These are phyloP conservation scores for Wickerhamiella alocasiicola DNA, from an alignment of 805 yeast genomes.

Conservation along the genomic window DNA sequence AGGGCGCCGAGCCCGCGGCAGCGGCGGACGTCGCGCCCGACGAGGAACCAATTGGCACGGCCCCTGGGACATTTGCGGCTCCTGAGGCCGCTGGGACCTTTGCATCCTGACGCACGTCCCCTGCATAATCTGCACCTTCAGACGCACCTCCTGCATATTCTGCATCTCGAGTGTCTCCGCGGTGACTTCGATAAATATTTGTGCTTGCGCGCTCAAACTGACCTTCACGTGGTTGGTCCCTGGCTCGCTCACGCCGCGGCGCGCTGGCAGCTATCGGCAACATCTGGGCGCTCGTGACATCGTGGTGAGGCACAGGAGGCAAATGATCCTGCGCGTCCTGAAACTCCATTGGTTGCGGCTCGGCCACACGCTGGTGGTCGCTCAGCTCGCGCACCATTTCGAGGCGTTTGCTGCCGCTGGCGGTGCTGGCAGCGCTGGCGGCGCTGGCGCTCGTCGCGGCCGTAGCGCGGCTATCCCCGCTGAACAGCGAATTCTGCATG, in stretches of 20 bases:
- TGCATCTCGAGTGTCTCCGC: too few relatives aligned
- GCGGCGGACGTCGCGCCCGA: neutral
- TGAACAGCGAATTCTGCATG: slow-evolving; percentile 4
- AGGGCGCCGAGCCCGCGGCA: neutral
- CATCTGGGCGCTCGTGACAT: neutral
- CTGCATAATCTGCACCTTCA: too few relatives aligned
- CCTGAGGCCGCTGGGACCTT: too few relatives aligned
- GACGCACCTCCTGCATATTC: too few relatives aligned
- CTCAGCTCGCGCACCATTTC: neutral
- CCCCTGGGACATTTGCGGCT: too few relatives aligned
- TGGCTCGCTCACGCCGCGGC: neutral
- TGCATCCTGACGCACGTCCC: too few relatives aligned
- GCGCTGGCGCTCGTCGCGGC: slow-evolving; percentile 3
- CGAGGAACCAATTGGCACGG: neutral
- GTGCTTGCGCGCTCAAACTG: too few relatives aligned
- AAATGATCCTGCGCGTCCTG: neutral
- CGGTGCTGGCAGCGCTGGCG: neutral
- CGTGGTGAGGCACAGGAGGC: too few relatives aligned
- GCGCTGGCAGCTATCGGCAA: neutral
- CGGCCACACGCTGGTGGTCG: neutral
- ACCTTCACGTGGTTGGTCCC: neutral
- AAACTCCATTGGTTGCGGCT: neutral
- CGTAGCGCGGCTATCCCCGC: slow-evolving; percentile 1
- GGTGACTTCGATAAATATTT: too few relatives aligned
- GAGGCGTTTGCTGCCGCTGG: neutral